These are phyloP conservation scores for Pistacia integerrima DNA, from an alignment of 345 rosid species.

Conservation along the genomic window DNA sequence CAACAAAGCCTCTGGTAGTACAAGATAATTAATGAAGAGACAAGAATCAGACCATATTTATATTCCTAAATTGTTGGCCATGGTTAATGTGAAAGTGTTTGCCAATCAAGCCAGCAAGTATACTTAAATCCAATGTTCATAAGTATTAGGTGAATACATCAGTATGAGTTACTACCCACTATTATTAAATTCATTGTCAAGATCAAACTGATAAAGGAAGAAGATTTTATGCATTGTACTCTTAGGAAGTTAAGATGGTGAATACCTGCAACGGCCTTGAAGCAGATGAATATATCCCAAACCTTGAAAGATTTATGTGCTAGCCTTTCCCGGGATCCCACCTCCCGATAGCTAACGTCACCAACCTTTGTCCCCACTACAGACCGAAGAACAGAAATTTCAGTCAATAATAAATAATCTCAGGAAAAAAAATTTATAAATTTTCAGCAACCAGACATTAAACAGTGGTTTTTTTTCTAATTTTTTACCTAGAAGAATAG, in stretches of 20 bases:
- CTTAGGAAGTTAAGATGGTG: neutral
- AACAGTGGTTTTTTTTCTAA: neutral
- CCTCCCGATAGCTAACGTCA: conserved; percentile 50
- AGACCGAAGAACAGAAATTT: conserved; percentile 14
- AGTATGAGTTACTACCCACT: neutral
- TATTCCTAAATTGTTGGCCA: neutral
- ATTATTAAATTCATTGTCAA: neutral
- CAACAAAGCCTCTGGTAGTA: conserved; percentile 46
- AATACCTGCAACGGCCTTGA: conserved; percentile 46
- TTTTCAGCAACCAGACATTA: neutral
- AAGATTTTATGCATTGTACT: neutral
- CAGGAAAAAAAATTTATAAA: neutral
- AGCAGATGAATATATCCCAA: conserved; percentile 42
- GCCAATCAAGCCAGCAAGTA: neutral
- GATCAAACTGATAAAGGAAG: neutral
- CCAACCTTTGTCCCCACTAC: conserved; percentile 55
- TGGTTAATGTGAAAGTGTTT: neutral
- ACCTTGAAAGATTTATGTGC: conserved; percentile 46
- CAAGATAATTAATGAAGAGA: neutral
- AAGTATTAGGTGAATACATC: neutral
- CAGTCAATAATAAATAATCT: neutral
- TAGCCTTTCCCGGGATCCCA: conserved; percentile 43
- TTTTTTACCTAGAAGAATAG: conserved; percentile 40
- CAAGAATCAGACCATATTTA: neutral
- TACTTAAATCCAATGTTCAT: neutral